Conservation (phyloP, 768 basidiomycete genomes). For the Boletus rufocinnamomeus region DNA sequence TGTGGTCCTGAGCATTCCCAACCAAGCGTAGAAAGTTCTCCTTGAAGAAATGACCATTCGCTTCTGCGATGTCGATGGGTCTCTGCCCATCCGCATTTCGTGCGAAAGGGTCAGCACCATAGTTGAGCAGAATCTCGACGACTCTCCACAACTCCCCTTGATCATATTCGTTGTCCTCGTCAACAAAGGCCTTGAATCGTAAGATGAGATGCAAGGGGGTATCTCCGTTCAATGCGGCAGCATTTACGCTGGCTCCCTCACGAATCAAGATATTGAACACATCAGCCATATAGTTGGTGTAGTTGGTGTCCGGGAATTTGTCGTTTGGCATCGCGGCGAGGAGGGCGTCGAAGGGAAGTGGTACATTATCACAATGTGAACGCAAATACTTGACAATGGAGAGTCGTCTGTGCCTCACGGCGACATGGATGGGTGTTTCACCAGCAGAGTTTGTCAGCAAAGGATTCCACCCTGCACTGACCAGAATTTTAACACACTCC, state of each 20-base stretch:
- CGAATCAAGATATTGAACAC: not conserved
- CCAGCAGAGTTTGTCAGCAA: not conserved
- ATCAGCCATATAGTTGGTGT: fast-evolving
- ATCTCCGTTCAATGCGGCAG: not conserved
- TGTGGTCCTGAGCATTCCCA: not conserved
- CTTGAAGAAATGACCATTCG: not conserved
- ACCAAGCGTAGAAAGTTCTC: not conserved
- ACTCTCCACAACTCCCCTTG: not conserved
- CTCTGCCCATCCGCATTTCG: not conserved
- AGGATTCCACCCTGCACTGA: not conserved
- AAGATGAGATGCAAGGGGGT: not conserved
- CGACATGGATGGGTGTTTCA: not conserved
- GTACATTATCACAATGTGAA: not conserved
- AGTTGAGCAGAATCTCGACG: not conserved
- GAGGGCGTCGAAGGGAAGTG: not conserved
- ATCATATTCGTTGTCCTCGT: not conserved
- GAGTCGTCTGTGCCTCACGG: not conserved
- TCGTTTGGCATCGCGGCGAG: not conserved
- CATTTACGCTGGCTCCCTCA: not conserved
- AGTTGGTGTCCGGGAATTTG: fast-evolving
- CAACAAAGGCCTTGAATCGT: not conserved
- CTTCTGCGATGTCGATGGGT: not conserved
- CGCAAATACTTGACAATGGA: not conserved
- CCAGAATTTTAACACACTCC: not conserved
- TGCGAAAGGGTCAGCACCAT: not conserved